Percentiles rank a stretch among this genome's conserved stretches.
phyloP scores from a whole-genome alignment of 2,329 filamentous ascomycete genomes.

The Cladophialophora immunda region DNA sequence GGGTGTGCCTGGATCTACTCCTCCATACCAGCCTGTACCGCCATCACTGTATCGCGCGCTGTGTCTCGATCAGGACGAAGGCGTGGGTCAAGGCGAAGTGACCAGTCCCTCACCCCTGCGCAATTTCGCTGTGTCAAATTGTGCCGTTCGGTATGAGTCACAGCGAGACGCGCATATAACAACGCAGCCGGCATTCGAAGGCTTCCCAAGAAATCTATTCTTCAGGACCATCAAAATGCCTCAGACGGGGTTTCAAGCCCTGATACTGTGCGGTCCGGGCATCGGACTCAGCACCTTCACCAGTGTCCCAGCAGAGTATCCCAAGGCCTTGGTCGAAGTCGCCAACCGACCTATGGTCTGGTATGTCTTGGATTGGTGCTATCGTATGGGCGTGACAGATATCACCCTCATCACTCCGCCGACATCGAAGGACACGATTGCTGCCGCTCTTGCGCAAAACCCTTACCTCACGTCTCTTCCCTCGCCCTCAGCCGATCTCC shows the following conservation, averaged over 20 bases:
- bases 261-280: slow-evolving; percentile 59
- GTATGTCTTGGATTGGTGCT: slow-evolving; percentile 59
- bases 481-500: slow-evolving; percentile 67
- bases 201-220: not conserved
- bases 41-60: slow-evolving; percentile 34
- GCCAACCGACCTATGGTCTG: slow-evolving; percentile 61
- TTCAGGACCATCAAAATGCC: slow-evolving; percentile 40
- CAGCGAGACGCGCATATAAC: slow-evolving; percentile 18
- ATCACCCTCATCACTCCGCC: slow-evolving; percentile 60
- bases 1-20: slow-evolving; percentile 37
- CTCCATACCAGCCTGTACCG: slow-evolving; percentile 38
- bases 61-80: slow-evolving; percentile 26
- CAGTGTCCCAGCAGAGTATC: slow-evolving; percentile 57
- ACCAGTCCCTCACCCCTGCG: slow-evolving; percentile 36
- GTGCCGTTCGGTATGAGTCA: slow-evolving; percentile 32
- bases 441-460: slow-evolving; percentile 58
- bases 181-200: slow-evolving; percentile 1
- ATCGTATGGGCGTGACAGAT: slow-evolving; percentile 57
- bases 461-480: slow-evolving; percentile 60
- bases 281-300: slow-evolving; percentile 60
- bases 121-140: slow-evolving; percentile 36
- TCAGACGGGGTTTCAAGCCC: slow-evolving; percentile 55
- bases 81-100: not conserved
- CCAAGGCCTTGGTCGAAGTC: slow-evolving; percentile 59
- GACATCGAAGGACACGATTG: slow-evolving; percentile 52